Evolutionary conservation across 1,284 basidiomycete species (phyloP), one percentile per base, ranked within the genome.

Genomic region (Porodaedalea pini): DNA sequence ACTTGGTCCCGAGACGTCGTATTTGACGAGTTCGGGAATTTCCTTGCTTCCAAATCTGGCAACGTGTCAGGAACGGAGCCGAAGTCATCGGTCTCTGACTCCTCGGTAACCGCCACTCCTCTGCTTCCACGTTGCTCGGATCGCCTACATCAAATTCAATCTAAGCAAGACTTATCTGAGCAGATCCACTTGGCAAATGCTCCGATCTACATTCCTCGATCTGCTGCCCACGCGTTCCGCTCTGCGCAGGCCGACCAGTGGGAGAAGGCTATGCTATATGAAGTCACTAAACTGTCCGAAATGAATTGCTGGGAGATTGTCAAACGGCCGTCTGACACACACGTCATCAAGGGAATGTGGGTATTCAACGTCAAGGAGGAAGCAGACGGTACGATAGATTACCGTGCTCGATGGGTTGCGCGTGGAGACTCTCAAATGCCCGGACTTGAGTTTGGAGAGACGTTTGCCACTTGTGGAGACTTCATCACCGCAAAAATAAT

Each of bases 271-370:
- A 52, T 52, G 51, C 23, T 5, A 37, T 52, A 39, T 40, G 51
- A 52, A 40, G 19, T 27, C 3, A 27, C 21, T 13, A 52, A 52
- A 23, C 25, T 52, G 6, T 21, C 21, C 19, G 51, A 36, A 21
- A 52, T 52, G 51, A 21, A 52, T 2, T 37, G 21, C 8, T 54
- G 40, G 51, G 25, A 41, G 17, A 25, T 32, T 19, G 29, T 54
- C 13, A 4, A 37, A 15, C 15, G 51, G 3, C 39, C 39, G 5
- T 3, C 7, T 7, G 29, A 43, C n/a, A 19, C 13, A 1, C 39
- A 54, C 21, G 25, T 54, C n/a, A 54, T 54, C 17, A 41, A 41
- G 27, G 54, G 54, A 8, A 37, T 52, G 51, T 52, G 51, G 51
- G 51, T 52, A 1, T 52, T 39, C 37, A 40, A 39, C 25, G 19